These are phyloP conservation scores for Saturnispora hagleri DNA, from an alignment of 805 yeast genomes.

Conservation along the genomic window DNA sequence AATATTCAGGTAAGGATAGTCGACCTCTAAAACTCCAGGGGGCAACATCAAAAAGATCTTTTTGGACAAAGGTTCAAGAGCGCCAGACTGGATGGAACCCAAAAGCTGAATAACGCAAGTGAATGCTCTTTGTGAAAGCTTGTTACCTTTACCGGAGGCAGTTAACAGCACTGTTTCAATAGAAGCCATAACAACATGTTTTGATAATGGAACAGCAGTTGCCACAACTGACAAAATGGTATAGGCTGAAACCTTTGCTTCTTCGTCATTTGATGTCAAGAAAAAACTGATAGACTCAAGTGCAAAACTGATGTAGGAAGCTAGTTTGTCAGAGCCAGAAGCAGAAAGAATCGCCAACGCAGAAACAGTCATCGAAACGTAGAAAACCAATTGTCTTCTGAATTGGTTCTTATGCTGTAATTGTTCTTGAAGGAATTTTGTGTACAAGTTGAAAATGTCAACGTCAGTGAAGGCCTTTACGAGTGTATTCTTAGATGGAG, in stretches of 20 bases:
- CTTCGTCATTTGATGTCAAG: constrained; percentile 38
- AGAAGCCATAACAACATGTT: constrained; percentile 49
- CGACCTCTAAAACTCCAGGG: constrained; percentile 13
- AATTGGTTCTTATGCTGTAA: constrained; percentile 49
- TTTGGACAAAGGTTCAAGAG: constrained; percentile 22
- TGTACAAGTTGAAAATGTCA: constrained; percentile 58
- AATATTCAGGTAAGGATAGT: constrained; percentile 15
- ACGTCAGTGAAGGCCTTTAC: constrained; percentile 66
- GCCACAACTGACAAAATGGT: constrained; percentile 72
- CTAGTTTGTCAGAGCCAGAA: constrained; percentile 31
- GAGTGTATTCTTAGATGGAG: constrained; percentile 61
- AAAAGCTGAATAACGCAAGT: constrained; percentile 39
- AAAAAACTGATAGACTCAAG: constrained; percentile 52
- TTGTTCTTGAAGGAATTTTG: constrained; percentile 42
- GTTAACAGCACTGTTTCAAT: constrained; percentile 42
- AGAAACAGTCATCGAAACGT: constrained; percentile 62
- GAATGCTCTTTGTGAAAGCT: constrained; percentile 32
- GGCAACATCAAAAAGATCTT: constrained; percentile 19
- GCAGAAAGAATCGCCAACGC: constrained; percentile 56
- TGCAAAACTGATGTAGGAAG: constrained; percentile 44
- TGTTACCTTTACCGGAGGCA: constrained; percentile 14
- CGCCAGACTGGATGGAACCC: constrained; percentile 34
- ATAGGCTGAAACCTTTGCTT: constrained; percentile 75
- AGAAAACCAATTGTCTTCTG: constrained; percentile 68
- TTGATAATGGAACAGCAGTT: constrained; percentile 58